Evolutionary conservation across 1,284 basidiomycete genomes (phyloP).

Genomic region (Cerrena zonata): DNA sequence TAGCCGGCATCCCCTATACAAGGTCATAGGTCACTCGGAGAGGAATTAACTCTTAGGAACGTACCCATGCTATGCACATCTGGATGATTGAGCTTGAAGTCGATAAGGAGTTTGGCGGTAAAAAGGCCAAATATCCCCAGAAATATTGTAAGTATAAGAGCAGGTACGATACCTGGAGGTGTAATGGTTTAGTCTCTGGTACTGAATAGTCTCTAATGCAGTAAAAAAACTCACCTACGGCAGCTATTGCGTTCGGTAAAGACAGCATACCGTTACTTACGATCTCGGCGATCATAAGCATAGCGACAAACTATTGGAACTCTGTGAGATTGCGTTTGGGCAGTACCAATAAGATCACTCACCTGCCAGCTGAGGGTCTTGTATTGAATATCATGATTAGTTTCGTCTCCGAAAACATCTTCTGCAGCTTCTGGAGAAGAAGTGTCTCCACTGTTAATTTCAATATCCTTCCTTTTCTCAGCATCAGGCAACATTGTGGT

Average conservation of each 20-base stretch:
- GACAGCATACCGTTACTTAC: slow-evolving; percentile 57
- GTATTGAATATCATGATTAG: slow-evolving; percentile 28
- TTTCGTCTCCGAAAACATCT: slow-evolving; percentile 32
- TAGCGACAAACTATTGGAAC: slow-evolving; percentile 35
- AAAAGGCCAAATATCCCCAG: slow-evolving; percentile 49
- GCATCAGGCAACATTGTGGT: no score
- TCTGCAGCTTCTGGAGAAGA: neutral
- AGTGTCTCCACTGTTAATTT: neutral
- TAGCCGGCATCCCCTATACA: slow-evolving; percentile 48
- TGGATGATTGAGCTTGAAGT: slow-evolving; percentile 55
- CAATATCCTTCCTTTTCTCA: slow-evolving; percentile 1
- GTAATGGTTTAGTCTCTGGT: neutral
- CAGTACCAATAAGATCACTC: slow-evolving; percentile 6
- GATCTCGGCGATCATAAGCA: slow-evolving; percentile 56
- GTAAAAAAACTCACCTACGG: slow-evolving; percentile 35
- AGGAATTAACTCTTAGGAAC: neutral
- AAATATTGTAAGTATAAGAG: slow-evolving; percentile 49
- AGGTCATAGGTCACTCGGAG: neutral
- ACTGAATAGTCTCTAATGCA: neutral
- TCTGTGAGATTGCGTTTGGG: neutral
- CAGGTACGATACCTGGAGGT: slow-evolving; percentile 43
- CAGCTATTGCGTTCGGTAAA: slow-evolving; percentile 48
- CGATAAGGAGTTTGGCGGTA: slow-evolving; percentile 48
- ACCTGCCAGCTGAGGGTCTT: slow-evolving; percentile 47
- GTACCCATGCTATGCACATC: slow-evolving; percentile 50